These are phyloP conservation scores for Escallonia herrerae DNA, from an alignment of 129 eudicot genomes.

Conservation along the genomic window DNA sequence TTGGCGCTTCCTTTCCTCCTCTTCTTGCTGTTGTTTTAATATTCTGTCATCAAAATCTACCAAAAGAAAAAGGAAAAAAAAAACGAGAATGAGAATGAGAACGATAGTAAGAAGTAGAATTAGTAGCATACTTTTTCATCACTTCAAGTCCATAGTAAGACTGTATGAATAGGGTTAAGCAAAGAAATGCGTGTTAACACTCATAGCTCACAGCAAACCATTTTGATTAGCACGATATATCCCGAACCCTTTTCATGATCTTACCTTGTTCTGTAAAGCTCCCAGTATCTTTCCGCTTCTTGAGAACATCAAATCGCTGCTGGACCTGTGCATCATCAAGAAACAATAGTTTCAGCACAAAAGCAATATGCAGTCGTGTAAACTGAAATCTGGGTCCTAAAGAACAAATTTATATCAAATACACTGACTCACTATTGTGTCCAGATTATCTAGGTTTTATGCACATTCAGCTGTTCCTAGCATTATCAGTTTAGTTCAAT, in stretches of 20 bases:
- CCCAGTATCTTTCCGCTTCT: conserved; percentile 88
- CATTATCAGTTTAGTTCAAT: no score
- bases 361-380: neutral
- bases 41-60: conserved; percentile 89
- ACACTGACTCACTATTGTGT: no score
- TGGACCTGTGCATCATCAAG: conserved; percentile 57
- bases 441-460: no score
- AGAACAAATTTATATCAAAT: no score
- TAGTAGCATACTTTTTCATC: no score
- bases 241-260: neutral
- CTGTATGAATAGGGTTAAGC: neutral
- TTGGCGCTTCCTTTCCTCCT: conserved; percentile 92
- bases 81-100: conserved; percentile 5
- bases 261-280: conserved; percentile 86
- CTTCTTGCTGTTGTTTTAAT: conserved; percentile 87
- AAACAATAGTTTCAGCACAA: neutral
- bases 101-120: neutral
- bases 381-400: neutral
- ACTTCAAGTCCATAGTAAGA: no score
- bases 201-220: neutral
- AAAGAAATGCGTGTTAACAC: neutral
- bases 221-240: neutral
- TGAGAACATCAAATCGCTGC: conserved; percentile 81
- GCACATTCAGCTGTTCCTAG: no score
- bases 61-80: neutral